A percentile compares a stretch with the other conserved stretches of the same genome.
Evolutionary conservation across 306 rosid genomes (phyloP).

Genomic region (Sindora glabra): DNA sequence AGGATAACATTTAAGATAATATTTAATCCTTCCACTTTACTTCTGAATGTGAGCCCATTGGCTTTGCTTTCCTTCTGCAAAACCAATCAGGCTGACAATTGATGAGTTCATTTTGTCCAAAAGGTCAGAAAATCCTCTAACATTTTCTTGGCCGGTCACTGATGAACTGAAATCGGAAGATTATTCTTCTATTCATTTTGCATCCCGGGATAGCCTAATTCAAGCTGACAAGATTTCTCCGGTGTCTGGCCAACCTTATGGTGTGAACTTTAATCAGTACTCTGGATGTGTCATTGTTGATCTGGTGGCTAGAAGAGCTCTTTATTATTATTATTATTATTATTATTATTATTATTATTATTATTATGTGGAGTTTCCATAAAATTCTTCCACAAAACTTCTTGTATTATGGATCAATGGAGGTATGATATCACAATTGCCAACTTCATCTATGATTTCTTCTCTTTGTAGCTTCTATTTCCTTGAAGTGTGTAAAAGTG

Average conservation of each 20-base stretch:
- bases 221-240: conserved; percentile 32
- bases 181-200: conserved; percentile 1
- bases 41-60: not conserved
- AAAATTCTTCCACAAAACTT: too few relatives aligned
- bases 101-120: conserved; percentile 17
- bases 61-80: conserved; percentile 14
- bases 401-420: too few relatives aligned
- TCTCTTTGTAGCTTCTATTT: too few relatives aligned
- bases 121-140: conserved; percentile 11
- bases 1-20: too few relatives aligned
- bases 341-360: too few relatives aligned
- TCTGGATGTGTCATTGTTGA: conserved; percentile 52
- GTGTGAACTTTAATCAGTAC: conserved; percentile 49
- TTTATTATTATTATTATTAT: too few relatives aligned
- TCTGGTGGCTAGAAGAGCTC: too few relatives aligned
- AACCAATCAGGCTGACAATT: conserved; percentile 31
- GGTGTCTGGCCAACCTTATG: conserved; percentile 55
- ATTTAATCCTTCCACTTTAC: too few relatives aligned
- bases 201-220: conserved; percentile 21
- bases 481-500: too few relatives aligned
- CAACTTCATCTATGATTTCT: too few relatives aligned
- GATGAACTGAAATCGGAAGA: conserved; percentile 2
- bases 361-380: too few relatives aligned
- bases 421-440: too few relatives aligned
- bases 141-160: conserved; percentile 7